A percentile compares a stretch with the other conserved stretches of the same genome.
phyloP scores from a whole-genome alignment of 768 basidiomycete species.

The Russula sp. region DNA sequence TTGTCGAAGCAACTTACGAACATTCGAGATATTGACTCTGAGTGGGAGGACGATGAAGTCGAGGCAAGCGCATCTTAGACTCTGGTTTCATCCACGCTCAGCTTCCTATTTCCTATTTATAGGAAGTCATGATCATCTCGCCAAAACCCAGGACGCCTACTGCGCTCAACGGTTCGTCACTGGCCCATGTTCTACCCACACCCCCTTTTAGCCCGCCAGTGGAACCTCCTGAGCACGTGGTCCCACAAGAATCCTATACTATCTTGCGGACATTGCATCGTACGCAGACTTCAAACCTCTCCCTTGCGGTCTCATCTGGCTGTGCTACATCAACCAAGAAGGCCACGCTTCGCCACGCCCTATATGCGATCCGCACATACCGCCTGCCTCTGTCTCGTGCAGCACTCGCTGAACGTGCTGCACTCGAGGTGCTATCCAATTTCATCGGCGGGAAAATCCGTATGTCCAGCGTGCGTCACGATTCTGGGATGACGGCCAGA shows the following conservation, averaged over 20 bases:
- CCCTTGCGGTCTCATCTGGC: conserved; percentile 25
- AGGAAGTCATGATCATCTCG: conserved; percentile 32
- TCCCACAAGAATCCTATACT: conserved; percentile 25
- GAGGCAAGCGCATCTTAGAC: conserved; percentile 17
- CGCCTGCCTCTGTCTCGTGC: conserved; percentile 22
- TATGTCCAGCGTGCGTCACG: conserved; percentile 27
- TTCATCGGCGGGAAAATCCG: conserved; percentile 6
- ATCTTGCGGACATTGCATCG: conserved; percentile 27
- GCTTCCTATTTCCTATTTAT: background rate
- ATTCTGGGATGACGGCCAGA: conserved; percentile 29
- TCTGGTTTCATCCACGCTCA: conserved; percentile 3
- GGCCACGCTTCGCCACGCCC: conserved; percentile 18
- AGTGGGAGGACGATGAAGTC: conserved; percentile 32
- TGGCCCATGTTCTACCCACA: conserved; percentile 7
- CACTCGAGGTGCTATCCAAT: conserved; percentile 19
- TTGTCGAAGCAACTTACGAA: conserved; percentile 26
- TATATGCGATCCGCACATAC: conserved; percentile 29
- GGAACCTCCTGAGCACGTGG: background rate
- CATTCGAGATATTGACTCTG: conserved; percentile 29
- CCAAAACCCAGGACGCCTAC: conserved; percentile 20
- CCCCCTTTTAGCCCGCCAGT: conserved; percentile 10
- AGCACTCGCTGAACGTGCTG: conserved; percentile 22
- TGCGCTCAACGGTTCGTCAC: background rate
- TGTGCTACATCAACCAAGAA: conserved; percentile 17
- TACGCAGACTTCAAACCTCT: conserved; percentile 23